Base-by-base conservation (phyloP, 176 grass and related monocot species). In the Melocanna baccifera region DNA sequence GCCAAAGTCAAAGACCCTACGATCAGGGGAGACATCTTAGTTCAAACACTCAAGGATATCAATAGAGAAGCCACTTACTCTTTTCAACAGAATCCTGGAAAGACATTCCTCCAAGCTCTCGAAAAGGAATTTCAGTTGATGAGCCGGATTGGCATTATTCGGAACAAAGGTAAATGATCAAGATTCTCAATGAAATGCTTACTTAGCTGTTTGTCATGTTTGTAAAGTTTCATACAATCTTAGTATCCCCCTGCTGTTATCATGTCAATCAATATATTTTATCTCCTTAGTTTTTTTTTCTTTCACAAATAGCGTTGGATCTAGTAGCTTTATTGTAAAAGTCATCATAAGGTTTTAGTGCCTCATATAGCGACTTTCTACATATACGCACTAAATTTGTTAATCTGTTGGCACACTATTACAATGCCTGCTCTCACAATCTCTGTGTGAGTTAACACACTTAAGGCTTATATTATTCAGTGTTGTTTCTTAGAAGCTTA, bases 21-120 rank as follows among this genome's bases (percentile, higher is more conserved):
- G 57, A 95, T 98, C 77, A 93, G 96, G 80, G 93, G 93, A 57
- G 96, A 95, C 62, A 98, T 98, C 80, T 81, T 98, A 83, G 45
- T 98, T 87, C 91, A 98, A 86, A 94, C 81, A 56, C 84, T 98
- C 52, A 95, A 89, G 85, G 96, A 94, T 88, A 83, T 98, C 43
- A 88, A 90, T 89, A 75, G 18, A 88, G 91, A 93, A 89, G 41
- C 83, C 62, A 85, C 85, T 68, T 88, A 83, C 63, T 83, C 88
- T 85, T 90, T 85, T 87, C 77, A 89, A 47, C 87, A 80, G 67
- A 94, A 90, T 23, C 82, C 79, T 92, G 71, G 63, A 85, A 87
- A 75, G 84, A 98, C 91, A 47, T 92, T 98, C 86, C 89, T 98
- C 67, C 83, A 90, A 85, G 83, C 82, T 87, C 71, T 98, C 61